Base-by-base conservation (phyloP, 495 filamentous ascomycete species). In the Xylaria telfairii region DNA sequence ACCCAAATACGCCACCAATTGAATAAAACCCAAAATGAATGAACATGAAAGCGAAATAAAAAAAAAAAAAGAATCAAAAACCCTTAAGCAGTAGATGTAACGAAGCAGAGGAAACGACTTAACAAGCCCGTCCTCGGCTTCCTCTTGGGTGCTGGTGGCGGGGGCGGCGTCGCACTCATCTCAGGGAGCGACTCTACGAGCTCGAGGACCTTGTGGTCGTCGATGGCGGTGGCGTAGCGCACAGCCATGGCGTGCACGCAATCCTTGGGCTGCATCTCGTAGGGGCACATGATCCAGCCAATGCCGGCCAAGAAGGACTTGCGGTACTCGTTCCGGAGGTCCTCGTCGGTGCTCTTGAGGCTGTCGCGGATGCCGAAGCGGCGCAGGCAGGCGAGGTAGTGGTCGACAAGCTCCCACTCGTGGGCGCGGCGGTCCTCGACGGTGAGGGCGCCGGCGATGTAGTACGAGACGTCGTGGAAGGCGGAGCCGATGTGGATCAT, bases 401-500 rank as follows among this genome's bases (percentile, higher is more conserved):
- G 73, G 41, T 78, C 76, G 34, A 80, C 65, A 13, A 81, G 42
- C 32, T 71, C 69, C 70, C 73, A 76, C 69, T 81, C 79, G 65
- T 79, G 70, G 12, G 71, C 64, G 47, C 77, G 73, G 10, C 79
- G 75, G 57, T 79, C 78, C 68, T 74, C 79, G 12, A 81, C 44
- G 41, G 65, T 75, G 46, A 80, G 70, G n/a, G 75, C 73, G 5
- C 76, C 73, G 13, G 73, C 72, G 51, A 81, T 65, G 57, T 76
- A 81, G 68, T 80, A 81, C 2, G 75, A 76, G 2, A 81, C 69
- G 46, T 81, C 79, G 68, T 81, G 78, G 56, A 81, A 76, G 34
- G 76, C 77, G 2, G 78, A 79, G 2, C 73, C 77, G 53, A 74
- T 72, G 70, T 80, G 78, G 46, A 74, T 71, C 46, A 75, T 75